A percentile compares a stretch with the other conserved stretches of the same genome.
Conservation (phyloP, 148 eudicot species). For the Chenopodium formosanum region DNA sequence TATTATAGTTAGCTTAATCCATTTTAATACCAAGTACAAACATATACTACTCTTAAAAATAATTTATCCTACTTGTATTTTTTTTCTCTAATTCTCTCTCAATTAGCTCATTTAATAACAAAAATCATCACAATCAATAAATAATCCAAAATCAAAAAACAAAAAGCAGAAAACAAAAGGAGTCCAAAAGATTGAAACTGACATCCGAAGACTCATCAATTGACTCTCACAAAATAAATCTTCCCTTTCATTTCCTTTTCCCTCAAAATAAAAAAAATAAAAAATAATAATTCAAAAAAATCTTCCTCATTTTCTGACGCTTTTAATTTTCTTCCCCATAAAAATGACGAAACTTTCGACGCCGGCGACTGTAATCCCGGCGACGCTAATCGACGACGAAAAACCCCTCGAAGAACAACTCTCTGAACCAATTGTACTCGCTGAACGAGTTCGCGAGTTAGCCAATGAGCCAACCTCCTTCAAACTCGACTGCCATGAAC, state of each 20-base stretch:
- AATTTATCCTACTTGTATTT: too few relatives aligned
- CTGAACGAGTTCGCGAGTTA: constrained; percentile 41
- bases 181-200: neutral
- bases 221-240: neutral
- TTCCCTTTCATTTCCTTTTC: too few relatives aligned
- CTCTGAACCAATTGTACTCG: constrained; percentile 44
- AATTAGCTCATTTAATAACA: too few relatives aligned
- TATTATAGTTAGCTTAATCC: too few relatives aligned
- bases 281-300: neutral
- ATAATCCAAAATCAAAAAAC: neutral
- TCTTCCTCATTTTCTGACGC: neutral
- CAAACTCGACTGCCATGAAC: constrained; percentile 45
- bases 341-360: neutral
- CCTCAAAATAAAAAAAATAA: too few relatives aligned
- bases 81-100: too few relatives aligned
- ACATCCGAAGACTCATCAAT: neutral
- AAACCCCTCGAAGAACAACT: constrained; percentile 37
- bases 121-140: too few relatives aligned
- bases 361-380: too few relatives aligned
- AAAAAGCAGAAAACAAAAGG: neutral
- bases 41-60: too few relatives aligned
- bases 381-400: constrained; percentile 20
- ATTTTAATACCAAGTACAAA: too few relatives aligned
- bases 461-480: constrained; percentile 35
- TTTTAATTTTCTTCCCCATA: too few relatives aligned